phyloP scores from a whole-genome alignment of 345 rosid genomes.

The Syzygium aqueum region DNA sequence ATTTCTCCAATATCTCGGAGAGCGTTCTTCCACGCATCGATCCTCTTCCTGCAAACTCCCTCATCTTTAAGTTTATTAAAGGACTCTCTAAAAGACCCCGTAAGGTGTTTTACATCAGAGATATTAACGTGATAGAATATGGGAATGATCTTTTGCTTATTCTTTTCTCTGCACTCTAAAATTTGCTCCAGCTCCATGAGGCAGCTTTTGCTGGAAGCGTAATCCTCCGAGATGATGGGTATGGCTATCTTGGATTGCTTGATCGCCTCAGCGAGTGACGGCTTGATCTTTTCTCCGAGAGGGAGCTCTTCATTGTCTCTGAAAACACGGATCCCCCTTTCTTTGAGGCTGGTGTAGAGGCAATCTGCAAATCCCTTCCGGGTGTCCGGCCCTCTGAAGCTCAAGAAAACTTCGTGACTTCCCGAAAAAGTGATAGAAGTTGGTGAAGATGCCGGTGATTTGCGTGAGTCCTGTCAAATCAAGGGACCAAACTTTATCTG shows the following conservation, averaged over 20 bases:
- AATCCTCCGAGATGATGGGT: neutral
- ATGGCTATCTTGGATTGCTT: neutral
- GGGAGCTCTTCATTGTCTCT: neutral
- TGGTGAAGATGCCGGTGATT: fast-evolving
- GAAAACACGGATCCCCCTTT: neutral
- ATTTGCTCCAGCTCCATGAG: neutral
- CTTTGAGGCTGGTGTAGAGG: neutral
- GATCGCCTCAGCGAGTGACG: neutral
- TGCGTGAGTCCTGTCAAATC: too few relatives aligned
- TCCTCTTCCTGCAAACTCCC: neutral
- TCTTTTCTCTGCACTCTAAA: neutral
- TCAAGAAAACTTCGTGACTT: neutral
- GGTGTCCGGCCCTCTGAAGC: neutral
- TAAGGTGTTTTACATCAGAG: neutral
- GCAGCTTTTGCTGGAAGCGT: neutral
- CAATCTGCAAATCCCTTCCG: neutral
- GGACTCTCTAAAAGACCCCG: neutral
- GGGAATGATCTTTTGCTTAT: neutral
- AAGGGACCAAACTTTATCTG: too few relatives aligned
- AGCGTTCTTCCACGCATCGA: neutral
- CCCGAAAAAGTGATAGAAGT: neutral
- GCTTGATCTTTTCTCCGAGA: neutral
- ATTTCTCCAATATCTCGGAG: neutral
- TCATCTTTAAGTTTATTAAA: neutral
- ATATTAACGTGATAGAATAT: neutral